Evolutionary conservation across 2,329 filamentous ascomycete genomes (phyloP).

Genomic region (Pleoardoris graminearum): DNA sequence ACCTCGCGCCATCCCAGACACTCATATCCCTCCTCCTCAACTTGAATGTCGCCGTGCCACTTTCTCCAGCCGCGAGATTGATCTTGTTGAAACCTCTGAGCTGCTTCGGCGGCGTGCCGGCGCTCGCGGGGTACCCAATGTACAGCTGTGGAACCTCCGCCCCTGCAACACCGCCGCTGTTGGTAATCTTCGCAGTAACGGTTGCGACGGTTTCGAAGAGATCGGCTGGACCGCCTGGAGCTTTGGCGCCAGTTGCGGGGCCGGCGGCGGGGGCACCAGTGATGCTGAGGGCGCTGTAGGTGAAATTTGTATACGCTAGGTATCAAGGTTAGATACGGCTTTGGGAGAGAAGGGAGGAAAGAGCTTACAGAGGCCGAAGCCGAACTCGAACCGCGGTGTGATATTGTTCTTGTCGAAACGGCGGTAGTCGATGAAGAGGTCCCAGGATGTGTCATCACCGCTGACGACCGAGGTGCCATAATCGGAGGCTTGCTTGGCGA

Average conservation of each 20-base stretch:
- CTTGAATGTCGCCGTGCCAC: slow-evolving; percentile 38
- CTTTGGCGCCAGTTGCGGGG: slow-evolving; percentile 29
- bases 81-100: slow-evolving; percentile 44
- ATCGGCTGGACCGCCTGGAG: slow-evolving; percentile 33
- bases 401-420: slow-evolving; percentile 49
- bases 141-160: slow-evolving; percentile 47
- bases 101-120: slow-evolving; percentile 38
- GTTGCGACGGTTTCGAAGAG: slow-evolving; percentile 43
- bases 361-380: slow-evolving; percentile 47
- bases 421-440: slow-evolving; percentile 52
- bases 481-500: slow-evolving; percentile 39
- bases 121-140: slow-evolving; percentile 37
- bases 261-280: slow-evolving; percentile 26
- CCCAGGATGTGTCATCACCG: slow-evolving; percentile 44
- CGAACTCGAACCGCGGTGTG: slow-evolving; percentile 49
- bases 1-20: slow-evolving; percentile 42
- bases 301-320: slow-evolving; percentile 48
- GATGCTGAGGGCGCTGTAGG: slow-evolving; percentile 41
- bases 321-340: neutral
- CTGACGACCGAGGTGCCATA: slow-evolving; percentile 33
- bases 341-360: neutral
- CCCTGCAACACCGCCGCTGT: slow-evolving; percentile 40
- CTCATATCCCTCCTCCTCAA: slow-evolving; percentile 43
- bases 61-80: slow-evolving; percentile 34
- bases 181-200: slow-evolving; percentile 40